Percentiles rank a stretch among this genome's conserved stretches.
Conservation (phyloP, 495 filamentous ascomycete species). For the Xylaria flabelliformis region DNA sequence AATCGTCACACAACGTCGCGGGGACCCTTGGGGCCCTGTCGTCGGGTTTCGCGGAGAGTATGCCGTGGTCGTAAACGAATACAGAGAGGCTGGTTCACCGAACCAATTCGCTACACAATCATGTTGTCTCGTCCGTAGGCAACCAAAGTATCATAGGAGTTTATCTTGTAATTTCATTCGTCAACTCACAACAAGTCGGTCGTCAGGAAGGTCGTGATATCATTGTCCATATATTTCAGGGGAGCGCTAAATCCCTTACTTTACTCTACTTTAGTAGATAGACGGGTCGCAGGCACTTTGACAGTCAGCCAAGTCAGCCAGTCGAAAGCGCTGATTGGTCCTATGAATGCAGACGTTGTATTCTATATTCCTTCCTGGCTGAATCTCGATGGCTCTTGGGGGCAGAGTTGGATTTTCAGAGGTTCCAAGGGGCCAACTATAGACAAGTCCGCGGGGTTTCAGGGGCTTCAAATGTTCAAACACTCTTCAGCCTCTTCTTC, state of each 20-base stretch:
- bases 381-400: conserved; percentile 9
- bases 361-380: conserved; percentile 13
- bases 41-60: conserved; percentile 16
- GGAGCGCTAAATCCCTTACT: conserved; percentile 15
- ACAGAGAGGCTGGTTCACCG: conserved; percentile 6
- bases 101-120: conserved; percentile 17
- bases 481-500: conserved; percentile 17
- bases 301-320: conserved; percentile 9
- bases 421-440: background rate
- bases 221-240: conserved; percentile 4
- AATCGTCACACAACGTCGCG: conserved; percentile 21
- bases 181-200: conserved; percentile 2
- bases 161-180: background rate
- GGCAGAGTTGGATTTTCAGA: conserved; percentile 3
- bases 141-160: background rate
- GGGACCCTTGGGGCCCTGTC: conserved; percentile 12
- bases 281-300: conserved; percentile 12
- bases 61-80: conserved; percentile 6
- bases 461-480: conserved; percentile 9
- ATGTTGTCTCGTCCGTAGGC: conserved; percentile 13
- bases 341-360: conserved; percentile 7
- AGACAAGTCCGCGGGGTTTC: conserved; percentile 7
- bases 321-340: conserved; percentile 5
- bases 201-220: conserved; percentile 15
- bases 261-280: conserved; percentile 15